Conservation (phyloP, 352 stramenopile species). For the Phytopythium helicoides region DNA sequence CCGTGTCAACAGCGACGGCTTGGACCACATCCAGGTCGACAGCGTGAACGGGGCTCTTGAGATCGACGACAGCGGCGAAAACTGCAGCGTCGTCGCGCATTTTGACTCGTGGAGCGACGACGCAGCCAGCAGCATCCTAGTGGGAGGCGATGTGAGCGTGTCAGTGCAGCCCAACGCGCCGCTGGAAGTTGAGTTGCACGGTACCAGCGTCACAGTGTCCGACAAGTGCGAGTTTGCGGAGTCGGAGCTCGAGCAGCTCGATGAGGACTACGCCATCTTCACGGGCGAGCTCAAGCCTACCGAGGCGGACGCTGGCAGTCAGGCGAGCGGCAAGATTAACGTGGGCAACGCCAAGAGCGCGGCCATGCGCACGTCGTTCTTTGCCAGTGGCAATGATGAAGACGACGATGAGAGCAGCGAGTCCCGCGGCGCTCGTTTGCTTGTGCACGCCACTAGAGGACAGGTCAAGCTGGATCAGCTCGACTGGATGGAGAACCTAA, state of each 20-base stretch:
- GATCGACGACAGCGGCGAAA: constrained; percentile 62
- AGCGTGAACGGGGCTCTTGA: constrained; percentile 70
- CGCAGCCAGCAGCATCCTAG: constrained; percentile 56
- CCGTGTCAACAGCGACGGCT: constrained; percentile 44
- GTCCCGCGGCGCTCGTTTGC: constrained; percentile 21
- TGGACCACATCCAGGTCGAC: constrained; percentile 45
- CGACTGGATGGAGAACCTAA: constrained; percentile 82
- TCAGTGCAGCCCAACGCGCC: constrained; percentile 58
- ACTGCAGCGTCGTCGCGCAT: constrained; percentile 55
- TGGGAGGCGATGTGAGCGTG: constrained; percentile 54
- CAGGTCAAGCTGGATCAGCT: constrained; percentile 52
- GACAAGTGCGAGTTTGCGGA: constrained; percentile 42
- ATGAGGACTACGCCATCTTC: constrained; percentile 75
- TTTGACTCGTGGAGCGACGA: constrained; percentile 68
- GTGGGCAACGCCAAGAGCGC: constrained; percentile 59
- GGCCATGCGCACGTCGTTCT: constrained; percentile 81
- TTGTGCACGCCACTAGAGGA: constrained; percentile 47
- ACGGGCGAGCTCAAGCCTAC: constrained; percentile 41
- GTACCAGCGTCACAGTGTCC: constrained; percentile 33
- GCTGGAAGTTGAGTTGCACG: constrained; percentile 69
- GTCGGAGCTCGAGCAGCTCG: constrained; percentile 63
- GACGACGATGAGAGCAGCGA: constrained; percentile 8
- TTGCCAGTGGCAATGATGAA: constrained; percentile 29
- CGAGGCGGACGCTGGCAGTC: constrained; percentile 5
- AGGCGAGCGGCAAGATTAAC: constrained; percentile 70